Evolutionary conservation across 1,139 yeast species (phyloP).

Genomic region (Kurtzmaniella natalensis): DNA sequence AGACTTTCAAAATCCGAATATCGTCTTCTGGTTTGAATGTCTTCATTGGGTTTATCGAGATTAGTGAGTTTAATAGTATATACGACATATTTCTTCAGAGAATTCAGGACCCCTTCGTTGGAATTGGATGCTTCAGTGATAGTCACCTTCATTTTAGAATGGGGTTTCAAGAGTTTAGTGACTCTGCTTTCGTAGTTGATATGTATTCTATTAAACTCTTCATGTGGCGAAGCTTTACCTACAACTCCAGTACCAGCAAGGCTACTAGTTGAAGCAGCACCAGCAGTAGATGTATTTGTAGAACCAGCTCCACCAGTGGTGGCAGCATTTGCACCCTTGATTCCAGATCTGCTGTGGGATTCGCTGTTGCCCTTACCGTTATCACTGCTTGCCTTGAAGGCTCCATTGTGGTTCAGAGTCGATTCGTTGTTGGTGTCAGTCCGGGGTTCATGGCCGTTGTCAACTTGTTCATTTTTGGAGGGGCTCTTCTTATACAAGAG

Average conservation of each 20-base stretch:
- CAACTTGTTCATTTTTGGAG: neutral
- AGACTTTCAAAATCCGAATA: conserved; percentile 90
- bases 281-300: conserved; percentile 7
- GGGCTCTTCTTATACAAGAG: conserved; percentile 3
- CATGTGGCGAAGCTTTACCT: conserved; percentile 12
- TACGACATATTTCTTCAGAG: conserved; percentile 66
- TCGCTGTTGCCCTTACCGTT: neutral
- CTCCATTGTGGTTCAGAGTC: conserved; percentile 6
- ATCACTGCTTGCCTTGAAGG: conserved; percentile 7
- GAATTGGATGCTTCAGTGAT: conserved; percentile 78
- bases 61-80: conserved; percentile 65
- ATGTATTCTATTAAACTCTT: conserved; percentile 26
- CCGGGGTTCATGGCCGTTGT: too few relatives aligned
- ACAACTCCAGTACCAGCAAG: too few relatives aligned
- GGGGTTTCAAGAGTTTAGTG: conserved; percentile 29
- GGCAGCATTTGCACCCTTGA: neutral
- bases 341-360: too few relatives aligned
- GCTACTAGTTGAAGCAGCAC: neutral
- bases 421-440: conserved; percentile 1
- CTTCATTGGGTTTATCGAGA: conserved; percentile 26
- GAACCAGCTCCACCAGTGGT: conserved; percentile 4
- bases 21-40: conserved; percentile 64
- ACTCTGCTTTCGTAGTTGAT: conserved; percentile 38
- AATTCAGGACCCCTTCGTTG: conserved; percentile 59
- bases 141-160: conserved; percentile 36